Evolutionary conservation across 2,329 filamentous ascomycete genomes (phyloP), one percentile per base, ranked within the genome.

Genomic region (Paracorniculantispora psalliotae): DNA sequence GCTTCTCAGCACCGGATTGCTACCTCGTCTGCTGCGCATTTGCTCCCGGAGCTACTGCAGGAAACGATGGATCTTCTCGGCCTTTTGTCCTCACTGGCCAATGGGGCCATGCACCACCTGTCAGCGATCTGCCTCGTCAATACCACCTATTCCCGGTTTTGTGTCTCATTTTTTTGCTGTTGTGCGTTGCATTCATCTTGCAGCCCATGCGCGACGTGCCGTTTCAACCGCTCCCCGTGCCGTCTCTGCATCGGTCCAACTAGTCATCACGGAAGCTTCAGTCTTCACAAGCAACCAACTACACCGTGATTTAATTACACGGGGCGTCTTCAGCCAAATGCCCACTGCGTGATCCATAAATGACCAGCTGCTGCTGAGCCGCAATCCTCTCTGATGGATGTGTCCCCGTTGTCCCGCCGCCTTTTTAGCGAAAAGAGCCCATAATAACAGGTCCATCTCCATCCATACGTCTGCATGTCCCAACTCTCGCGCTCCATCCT

Each of bases 61-160:
- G 28, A 19, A 54, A 39, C 44, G 15, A 33, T 39, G 19, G 23
- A 43, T 54, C 39, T 54, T 23, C 51, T 54, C 23, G 23, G n/a
- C n/a, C 17, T 54, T 19, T 30, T 21, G 17, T 7, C n/a, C 26
- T 17, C 9, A 9, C 30, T 15, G 17, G 26, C 21, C 19, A 35
- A 21, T 25, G 13, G 26, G 10, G 28, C 17, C 19, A 39, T 28
- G 33, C 44, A 37, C 8, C n/a, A 15, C 41, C 37, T 2, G 44
- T 49, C 53, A 57, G 44, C 33, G 53, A 57, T 57, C 43, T 48
- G 21, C 33, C n/a, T n/a, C 44, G 9, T 30, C 53, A n/a, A 47
- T 57, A 19, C 53, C 15, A 57, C 53, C 21, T 41, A 30, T 49
- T 57, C 33, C 53, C 53, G 53, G 43, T 39, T 49, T 49, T 48